A percentile compares a stretch with the other conserved stretches of the same genome.
These are phyloP conservation scores for Maudiozyma saulgeensis DNA, from an alignment of 805 yeast species.

Conservation along the genomic window DNA sequence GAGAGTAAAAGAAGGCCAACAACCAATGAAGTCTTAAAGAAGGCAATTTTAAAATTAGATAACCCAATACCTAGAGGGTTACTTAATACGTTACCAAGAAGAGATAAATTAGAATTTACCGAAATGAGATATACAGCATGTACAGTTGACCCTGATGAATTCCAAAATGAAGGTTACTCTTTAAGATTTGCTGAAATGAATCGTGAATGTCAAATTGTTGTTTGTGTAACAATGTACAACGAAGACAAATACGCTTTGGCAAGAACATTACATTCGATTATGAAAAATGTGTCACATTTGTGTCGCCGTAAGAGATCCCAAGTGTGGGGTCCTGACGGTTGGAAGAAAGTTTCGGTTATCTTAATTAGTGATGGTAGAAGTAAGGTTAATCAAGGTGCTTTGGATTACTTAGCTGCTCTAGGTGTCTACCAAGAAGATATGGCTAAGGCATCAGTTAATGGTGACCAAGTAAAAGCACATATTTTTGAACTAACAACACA, in stretches of 20 bases:
- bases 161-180: constrained; percentile 69
- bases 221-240: constrained; percentile 95
- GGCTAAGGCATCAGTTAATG: constrained; percentile 89
- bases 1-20: constrained; percentile 56
- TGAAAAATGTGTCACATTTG: constrained; percentile 83
- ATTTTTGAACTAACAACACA: constrained; percentile 94
- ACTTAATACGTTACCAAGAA: constrained; percentile 71
- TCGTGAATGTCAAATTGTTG: constrained; percentile 84
- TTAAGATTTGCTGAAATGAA: constrained; percentile 77
- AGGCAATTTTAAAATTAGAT: constrained; percentile 59
- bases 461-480: constrained; percentile 86
- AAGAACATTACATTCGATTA: constrained; percentile 88
- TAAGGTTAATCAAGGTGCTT: constrained; percentile 73
- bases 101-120: constrained; percentile 86
- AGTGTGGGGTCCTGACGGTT: constrained; percentile 92
- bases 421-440: constrained; percentile 97
- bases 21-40: constrained; percentile 43
- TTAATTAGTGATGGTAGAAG: constrained; percentile 92
- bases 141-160: constrained; percentile 86
- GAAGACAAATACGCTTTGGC: constrained; percentile 87
- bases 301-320: constrained; percentile 72
- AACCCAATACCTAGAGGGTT: constrained; percentile 91
- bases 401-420: constrained; percentile 84
- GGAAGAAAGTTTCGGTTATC: constrained; percentile 92
- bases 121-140: constrained; percentile 97